Percentiles rank a stretch among this genome's conserved stretches.
These are phyloP conservation scores for Microsporum canis DNA, from an alignment of 2,329 filamentous ascomycete species.

Conservation along the genomic window DNA sequence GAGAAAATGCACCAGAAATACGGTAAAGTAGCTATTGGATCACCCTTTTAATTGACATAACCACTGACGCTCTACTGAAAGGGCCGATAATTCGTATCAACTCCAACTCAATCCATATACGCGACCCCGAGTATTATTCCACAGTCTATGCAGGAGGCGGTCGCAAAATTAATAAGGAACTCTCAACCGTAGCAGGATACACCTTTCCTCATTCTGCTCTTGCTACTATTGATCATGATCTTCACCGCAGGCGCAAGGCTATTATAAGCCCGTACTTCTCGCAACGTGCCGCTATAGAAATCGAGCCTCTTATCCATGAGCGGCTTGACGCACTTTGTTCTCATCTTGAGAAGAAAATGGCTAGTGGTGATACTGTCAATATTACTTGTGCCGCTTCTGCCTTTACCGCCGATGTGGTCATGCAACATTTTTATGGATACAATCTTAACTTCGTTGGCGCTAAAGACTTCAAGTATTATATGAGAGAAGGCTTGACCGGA, in stretches of 20 bases:
- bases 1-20: slow-evolving; percentile 14
- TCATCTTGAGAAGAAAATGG: neutral
- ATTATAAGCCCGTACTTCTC: slow-evolving; percentile 19
- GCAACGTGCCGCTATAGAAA: slow-evolving; percentile 9
- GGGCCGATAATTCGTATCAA: slow-evolving; percentile 16
- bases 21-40: slow-evolving; percentile 8
- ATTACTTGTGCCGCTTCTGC: neutral
- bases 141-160: slow-evolving; percentile 10
- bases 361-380: neutral
- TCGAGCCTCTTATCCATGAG: slow-evolving; percentile 13
- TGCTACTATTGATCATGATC: slow-evolving; percentile 15
- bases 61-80: neutral
- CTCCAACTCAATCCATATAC: slow-evolving; percentile 16
- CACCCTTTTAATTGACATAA: neutral
- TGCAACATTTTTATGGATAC: neutral
- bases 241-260: slow-evolving; percentile 17
- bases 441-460: neutral
- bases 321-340: slow-evolving; percentile 11
- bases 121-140: slow-evolving; percentile 14
- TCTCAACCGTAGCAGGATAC: slow-evolving; percentile 12
- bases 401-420: neutral
- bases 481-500: neutral
- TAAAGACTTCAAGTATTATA: neutral
- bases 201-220: slow-evolving; percentile 19
- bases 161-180: slow-evolving; percentile 14